Conservation (phyloP, 495 filamentous ascomycete species). For the Penicillium cinerascens region DNA sequence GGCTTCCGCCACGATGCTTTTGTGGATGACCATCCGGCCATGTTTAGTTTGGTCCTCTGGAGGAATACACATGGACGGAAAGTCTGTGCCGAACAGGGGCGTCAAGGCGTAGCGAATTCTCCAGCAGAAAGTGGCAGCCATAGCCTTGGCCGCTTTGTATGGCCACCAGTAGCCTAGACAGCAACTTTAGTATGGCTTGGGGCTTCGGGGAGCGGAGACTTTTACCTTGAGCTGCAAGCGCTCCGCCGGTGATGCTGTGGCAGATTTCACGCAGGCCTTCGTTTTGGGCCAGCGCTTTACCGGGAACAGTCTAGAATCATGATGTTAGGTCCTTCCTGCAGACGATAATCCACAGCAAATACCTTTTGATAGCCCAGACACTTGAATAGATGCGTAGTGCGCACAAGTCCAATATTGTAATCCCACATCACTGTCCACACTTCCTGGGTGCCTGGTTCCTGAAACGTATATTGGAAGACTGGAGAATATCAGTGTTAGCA, state of each 20-base stretch:
- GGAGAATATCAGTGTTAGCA: background rate
- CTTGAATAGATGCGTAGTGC: constrained; percentile 94
- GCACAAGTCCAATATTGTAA: constrained; percentile 91
- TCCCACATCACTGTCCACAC: constrained; percentile 90
- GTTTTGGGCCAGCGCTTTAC: constrained; percentile 74
- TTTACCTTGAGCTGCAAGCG: constrained; percentile 84
- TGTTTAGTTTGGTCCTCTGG: constrained; percentile 54
- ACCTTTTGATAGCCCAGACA: constrained; percentile 85
- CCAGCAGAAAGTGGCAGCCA: constrained; percentile 85
- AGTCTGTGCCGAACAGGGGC: constrained; percentile 80
- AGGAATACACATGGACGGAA: constrained; percentile 67
- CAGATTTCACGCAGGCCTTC: constrained; percentile 79
- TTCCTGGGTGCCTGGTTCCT: constrained; percentile 51
- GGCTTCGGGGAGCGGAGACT: background rate
- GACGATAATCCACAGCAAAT: constrained; percentile 9
- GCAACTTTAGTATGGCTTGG: constrained; percentile 13
- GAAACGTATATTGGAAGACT: constrained; percentile 95
- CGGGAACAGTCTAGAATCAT: constrained; percentile 67
- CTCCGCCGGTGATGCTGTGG: constrained; percentile 91
- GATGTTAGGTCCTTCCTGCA: background rate
- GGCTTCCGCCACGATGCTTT: constrained; percentile 53
- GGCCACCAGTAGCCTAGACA: constrained; percentile 93
- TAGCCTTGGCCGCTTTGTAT: constrained; percentile 73
- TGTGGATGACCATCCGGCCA: constrained; percentile 66
- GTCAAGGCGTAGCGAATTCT: constrained; percentile 79